Percentiles rank a stretch among this genome's conserved stretches.
phyloP scores from a whole-genome alignment of 2,329 filamentous ascomycete species.

The Trichoderma koningii region DNA sequence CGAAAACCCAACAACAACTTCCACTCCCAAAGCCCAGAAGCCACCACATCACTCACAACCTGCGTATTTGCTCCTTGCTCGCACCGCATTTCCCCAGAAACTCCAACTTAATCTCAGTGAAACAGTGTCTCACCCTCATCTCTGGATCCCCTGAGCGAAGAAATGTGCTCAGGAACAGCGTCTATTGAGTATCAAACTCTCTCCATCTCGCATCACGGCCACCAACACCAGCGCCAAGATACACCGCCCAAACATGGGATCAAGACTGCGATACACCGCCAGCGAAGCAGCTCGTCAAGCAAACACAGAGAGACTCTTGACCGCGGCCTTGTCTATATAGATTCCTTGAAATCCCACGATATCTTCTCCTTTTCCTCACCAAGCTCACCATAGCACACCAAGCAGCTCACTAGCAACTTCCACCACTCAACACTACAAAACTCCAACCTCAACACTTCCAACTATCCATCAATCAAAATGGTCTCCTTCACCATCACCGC shows the following conservation, averaged over 20 bases:
- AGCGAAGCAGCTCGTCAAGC: background rate
- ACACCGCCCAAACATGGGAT: slow-evolving; percentile 14
- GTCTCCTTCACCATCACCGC: slow-evolving; percentile 16
- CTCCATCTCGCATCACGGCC: background rate
- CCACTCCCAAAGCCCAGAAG: background rate
- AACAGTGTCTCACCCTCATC: background rate
- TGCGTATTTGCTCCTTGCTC: background rate
- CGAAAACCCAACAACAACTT: background rate
- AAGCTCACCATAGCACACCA: background rate
- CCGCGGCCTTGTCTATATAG: slow-evolving; percentile 15
- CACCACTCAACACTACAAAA: background rate
- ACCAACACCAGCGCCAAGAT: background rate
- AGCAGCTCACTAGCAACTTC: background rate
- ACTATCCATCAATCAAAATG: slow-evolving; percentile 13
- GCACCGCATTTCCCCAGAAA: background rate
- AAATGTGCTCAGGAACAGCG: background rate
- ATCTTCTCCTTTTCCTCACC: slow-evolving; percentile 7
- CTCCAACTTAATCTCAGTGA: background rate
- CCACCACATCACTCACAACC: background rate
- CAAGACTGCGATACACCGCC: background rate
- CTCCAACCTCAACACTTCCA: background rate
- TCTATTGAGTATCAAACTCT: background rate
- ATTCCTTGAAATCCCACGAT: slow-evolving; percentile 10
- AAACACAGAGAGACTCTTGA: background rate
- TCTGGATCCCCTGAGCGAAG: background rate